Evolutionary conservation across 768 basidiomycete species (phyloP), one percentile per base, ranked within the genome.

Genomic region (Lentinula detonsa): DNA sequence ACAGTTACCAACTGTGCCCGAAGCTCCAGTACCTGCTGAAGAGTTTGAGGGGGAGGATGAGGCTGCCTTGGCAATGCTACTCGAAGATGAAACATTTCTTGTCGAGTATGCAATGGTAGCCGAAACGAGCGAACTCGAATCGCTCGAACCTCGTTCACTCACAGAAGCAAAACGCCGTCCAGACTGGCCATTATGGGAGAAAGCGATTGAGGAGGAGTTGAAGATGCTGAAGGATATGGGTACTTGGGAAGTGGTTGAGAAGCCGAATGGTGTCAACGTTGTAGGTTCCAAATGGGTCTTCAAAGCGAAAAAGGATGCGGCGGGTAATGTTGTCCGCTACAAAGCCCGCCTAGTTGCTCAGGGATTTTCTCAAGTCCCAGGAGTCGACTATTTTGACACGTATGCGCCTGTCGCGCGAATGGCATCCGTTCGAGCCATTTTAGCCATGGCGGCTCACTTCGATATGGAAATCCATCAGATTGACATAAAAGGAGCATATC

Each of bases 271-370:
- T 23, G 23, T 23, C 23, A 23, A 23, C 2, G 2, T 64, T 0
- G 46, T 71, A 0, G 61, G 55, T 0, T 68, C 63, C 3, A 69
- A 67, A 58, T 68, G 68, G 68, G 65, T 70, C 13, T 76, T 70
- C 63, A 65, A 62, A 39, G 57, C 61, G 6, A 77, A 77, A 59
- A 57, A 61, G 40, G 68, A 74, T 53, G 62, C 62, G 3, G 35
- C 63, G 6, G 75, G 75, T 16, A 60, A 58, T 2, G 57, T 74
- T 35, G 57, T 53, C 1, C 57, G 65, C 3, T 67, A 70, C 63
- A 75, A 77, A 59, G 74, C 67, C 4, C 60, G 72, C 35, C 64
- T 76, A 11, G 75, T 74, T 16, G 74, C 74, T 1, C 66, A 73
- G 57, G 75, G 76, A 3, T 74, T 69, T 65, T 62, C 65, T 74